Base-by-base conservation (phyloP, 164 flowering plant species). In the Platanus orientalis region DNA sequence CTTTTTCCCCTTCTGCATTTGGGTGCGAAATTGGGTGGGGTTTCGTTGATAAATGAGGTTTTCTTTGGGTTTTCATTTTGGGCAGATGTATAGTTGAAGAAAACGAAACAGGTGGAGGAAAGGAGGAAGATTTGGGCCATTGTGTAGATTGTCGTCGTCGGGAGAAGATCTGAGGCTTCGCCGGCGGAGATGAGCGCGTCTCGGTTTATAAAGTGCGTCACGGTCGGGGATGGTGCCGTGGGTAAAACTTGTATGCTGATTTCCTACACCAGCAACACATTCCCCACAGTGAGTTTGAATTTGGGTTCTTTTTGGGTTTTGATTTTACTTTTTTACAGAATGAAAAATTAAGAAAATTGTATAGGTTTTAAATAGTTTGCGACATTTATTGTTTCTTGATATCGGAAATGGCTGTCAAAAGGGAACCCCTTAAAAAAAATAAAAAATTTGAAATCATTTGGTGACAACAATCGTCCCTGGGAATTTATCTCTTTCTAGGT, bases 181-280 rank as follows among this genome's bases (percentile, higher is more conserved):
- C 52, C 55, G 69, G 40, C 47, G 52, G 67, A 69, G 58, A 88
- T 86, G 91, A 88, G 90, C 54, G 91, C 83, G 20, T 84, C 89
- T 29, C 85, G 83, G 83, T 84, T 88, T 68, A 84, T 88, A 19
- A 88, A 87, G 76, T 88, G 95, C 62, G 96, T 86, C 21, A 88
- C 96, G 19, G 96, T 88, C 30, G 96, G 96, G 11, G 96, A 88
- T 51, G 92, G 90, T 16, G 96, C 90, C 51, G 96, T 88, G 12
- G 90, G 92, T 20, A 88, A 88, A 77, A 88, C 94, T 61, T 88
- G 94, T 67, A 81, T 88, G 91, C 83, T 88, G 39, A 88, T 88
- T 65, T 88, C 95, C 49, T 88, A 84, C 73, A 84, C 92, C 62
- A 86, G 92, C 83, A 86, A 86, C 74, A 86, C 88, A 61, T 87